Evolutionary conservation across 768 basidiomycete genomes (phyloP).

Genomic region (Chalciporus piperatus): DNA sequence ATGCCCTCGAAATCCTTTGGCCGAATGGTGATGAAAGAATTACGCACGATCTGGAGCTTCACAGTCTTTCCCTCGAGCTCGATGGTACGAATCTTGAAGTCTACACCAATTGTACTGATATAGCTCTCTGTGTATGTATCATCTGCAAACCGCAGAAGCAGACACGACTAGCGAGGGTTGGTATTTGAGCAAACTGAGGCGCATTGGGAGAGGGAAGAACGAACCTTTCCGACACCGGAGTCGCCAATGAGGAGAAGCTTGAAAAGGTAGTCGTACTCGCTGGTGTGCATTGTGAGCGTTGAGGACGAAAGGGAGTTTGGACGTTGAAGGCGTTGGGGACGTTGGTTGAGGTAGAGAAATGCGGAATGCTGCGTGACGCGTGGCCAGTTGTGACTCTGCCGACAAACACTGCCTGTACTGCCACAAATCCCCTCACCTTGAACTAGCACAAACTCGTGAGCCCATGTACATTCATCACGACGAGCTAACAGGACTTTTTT

Average conservation of each 20-base stretch:
- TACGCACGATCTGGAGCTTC: conserved; percentile 94
- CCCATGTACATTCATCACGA: too few relatives aligned
- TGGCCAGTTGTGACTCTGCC: conserved; percentile 31
- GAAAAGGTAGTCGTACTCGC: conserved; percentile 95
- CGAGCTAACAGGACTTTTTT: too few relatives aligned
- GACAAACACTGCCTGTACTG: conserved; percentile 20
- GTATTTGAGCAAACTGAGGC: conserved; percentile 23
- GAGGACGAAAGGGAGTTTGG: conserved; percentile 8
- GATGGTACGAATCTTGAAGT: conserved; percentile 99
- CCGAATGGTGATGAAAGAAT: conserved; percentile 2
- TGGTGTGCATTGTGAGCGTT: conserved; percentile 70
- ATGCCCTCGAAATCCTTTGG: not conserved
- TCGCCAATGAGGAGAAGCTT: conserved; percentile 94
- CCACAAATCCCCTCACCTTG: conserved; percentile 19
- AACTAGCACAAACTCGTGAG: conserved; percentile 1
- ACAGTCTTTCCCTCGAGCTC: conserved; percentile 98
- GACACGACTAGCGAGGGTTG: conserved; percentile 68
- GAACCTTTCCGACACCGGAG: conserved; percentile 92
- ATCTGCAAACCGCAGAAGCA: conserved; percentile 90
- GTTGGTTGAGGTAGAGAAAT: conserved; percentile 34
- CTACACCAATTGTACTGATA: conserved; percentile 96
- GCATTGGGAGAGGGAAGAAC: conserved; percentile 22
- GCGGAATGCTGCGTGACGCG: conserved; percentile 35
- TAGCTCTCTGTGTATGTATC: conserved; percentile 98
- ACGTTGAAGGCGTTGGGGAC: conserved; percentile 8